These are phyloP conservation scores for Ophiocordyceps camponoti-floridani DNA, from an alignment of 2,329 filamentous ascomycete species.

Conservation along the genomic window DNA sequence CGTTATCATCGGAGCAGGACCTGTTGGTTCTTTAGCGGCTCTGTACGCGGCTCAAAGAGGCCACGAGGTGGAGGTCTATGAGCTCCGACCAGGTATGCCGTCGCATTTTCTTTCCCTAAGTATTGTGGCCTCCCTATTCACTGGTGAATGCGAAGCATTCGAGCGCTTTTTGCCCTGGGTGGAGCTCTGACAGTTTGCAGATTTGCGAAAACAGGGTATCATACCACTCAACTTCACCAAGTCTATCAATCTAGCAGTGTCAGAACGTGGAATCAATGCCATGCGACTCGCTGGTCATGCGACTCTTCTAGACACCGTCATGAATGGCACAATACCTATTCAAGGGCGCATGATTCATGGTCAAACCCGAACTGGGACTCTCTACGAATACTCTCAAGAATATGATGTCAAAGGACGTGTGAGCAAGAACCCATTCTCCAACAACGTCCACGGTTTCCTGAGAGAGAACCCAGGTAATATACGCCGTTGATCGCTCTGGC, in stretches of 20 bases:
- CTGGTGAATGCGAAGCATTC: too few relatives aligned
- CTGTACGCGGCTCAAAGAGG: slow-evolving; percentile 82
- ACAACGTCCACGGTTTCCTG: background rate
- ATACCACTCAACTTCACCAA: slow-evolving; percentile 87
- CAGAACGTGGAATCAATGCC: slow-evolving; percentile 82
- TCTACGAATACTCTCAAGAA: slow-evolving; percentile 69
- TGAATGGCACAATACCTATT: slow-evolving; percentile 77
- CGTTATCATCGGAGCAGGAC: slow-evolving; percentile 78
- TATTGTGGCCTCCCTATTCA: background rate
- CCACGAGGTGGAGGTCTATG: slow-evolving; percentile 83
- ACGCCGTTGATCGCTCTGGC: slow-evolving; percentile 67
- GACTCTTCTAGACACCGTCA: slow-evolving; percentile 53
- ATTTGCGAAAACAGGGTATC: slow-evolving; percentile 69
- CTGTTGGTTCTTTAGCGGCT: slow-evolving; percentile 80
- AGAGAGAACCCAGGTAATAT: slow-evolving; percentile 42
- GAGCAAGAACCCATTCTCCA: slow-evolving; percentile 13
- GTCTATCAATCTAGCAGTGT: slow-evolving; percentile 94
- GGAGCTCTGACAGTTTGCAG: slow-evolving; percentile 24
- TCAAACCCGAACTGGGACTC: slow-evolving; percentile 38
- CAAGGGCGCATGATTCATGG: slow-evolving; percentile 92
- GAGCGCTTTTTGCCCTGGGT: background rate
- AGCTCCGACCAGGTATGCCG: slow-evolving; percentile 66
- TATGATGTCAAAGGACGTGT: slow-evolving; percentile 84
- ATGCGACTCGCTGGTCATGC: slow-evolving; percentile 52
- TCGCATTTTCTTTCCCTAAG: background rate